These are phyloP conservation scores for Malassezia japonica DNA, from an alignment of 1,284 basidiomycete genomes.

Conservation along the genomic window DNA sequence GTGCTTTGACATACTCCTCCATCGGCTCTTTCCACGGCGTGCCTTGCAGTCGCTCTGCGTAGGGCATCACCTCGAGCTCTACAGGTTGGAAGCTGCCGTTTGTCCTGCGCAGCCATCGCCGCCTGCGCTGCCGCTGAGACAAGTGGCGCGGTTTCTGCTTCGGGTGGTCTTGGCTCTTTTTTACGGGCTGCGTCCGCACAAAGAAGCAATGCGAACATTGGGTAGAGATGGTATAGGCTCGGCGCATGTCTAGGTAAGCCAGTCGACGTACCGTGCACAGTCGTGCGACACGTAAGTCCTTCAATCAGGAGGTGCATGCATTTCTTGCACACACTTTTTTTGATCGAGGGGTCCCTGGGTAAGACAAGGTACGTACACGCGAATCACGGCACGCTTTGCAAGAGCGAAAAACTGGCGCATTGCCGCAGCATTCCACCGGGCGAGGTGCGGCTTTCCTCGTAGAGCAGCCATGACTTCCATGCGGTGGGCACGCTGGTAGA, in stretches of 20 bases:
- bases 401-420: constrained; percentile 11
- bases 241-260: neutral
- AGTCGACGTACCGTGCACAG: neutral
- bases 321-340: constrained; percentile 8
- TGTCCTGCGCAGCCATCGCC: neutral
- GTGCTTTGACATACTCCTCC: neutral
- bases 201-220: neutral
- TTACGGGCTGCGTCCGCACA: neutral
- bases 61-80: neutral
- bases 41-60: neutral
- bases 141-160: neutral
- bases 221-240: neutral
- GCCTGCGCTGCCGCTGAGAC: constrained; percentile 14
- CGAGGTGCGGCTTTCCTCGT: neutral
- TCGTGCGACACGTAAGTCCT: constrained; percentile 3
- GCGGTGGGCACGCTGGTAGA: constrained; percentile 12
- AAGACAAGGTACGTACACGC: neutral
- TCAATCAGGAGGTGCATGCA: constrained; percentile 7
- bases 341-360: constrained; percentile 7
- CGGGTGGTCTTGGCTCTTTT: neutral
- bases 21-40: constrained; percentile 1
- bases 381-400: constrained; percentile 15
- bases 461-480: constrained; percentile 1
- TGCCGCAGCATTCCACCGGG: neutral
- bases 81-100: too few species aligned